A percentile compares a stretch with the other conserved stretches of the same genome.
Evolutionary conservation across 441 rosid species (phyloP).

Genomic region (Arabidopsis hybrid): DNA sequence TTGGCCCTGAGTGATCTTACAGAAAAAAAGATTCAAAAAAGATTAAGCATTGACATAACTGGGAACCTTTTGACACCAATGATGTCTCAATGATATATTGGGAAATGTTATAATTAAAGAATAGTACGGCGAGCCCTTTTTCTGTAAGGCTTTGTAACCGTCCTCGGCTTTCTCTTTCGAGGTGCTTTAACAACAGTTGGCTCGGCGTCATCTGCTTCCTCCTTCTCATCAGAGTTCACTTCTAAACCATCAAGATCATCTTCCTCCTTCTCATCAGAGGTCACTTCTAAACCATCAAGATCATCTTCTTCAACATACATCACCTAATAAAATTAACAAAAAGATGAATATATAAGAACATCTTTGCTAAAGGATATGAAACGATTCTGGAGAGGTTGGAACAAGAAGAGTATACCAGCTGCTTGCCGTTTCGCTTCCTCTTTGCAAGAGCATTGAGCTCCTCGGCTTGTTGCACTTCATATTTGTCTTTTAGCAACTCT

Average conservation of each 20-base stretch:
- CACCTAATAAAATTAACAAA: conserved; percentile 56
- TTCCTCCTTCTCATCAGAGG: too few species aligned
- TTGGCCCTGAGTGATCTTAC: conserved; percentile 57
- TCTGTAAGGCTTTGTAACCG: conserved; percentile 57
- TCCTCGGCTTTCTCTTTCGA: conserved; percentile 53
- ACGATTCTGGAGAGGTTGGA: background rate
- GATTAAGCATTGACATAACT: background rate
- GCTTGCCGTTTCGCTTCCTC: conserved; percentile 83
- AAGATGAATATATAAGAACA: conserved; percentile 21
- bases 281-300: conserved; percentile 67
- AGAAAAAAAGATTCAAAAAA: conserved; percentile 29
- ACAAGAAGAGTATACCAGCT: conserved; percentile 47
- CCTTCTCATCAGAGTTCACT: conserved; percentile 58
- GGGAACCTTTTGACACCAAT: background rate
- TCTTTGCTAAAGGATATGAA: conserved; percentile 1
- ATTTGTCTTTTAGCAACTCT: conserved; percentile 69
- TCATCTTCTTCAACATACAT: conserved; percentile 84
- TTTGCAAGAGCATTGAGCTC: conserved; percentile 78
- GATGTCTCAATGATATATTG: background rate
- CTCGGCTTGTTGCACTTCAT: conserved; percentile 70
- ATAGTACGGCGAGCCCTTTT: conserved; percentile 66
- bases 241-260: background rate
- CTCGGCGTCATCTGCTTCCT: conserved; percentile 58
- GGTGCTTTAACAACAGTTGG: conserved; percentile 66
- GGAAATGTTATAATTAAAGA: background rate